Evolutionary conservation across 352 stramenopile species (phyloP), one percentile per base, ranked within the genome.

Genomic region (Phytophthora tentaculata): DNA sequence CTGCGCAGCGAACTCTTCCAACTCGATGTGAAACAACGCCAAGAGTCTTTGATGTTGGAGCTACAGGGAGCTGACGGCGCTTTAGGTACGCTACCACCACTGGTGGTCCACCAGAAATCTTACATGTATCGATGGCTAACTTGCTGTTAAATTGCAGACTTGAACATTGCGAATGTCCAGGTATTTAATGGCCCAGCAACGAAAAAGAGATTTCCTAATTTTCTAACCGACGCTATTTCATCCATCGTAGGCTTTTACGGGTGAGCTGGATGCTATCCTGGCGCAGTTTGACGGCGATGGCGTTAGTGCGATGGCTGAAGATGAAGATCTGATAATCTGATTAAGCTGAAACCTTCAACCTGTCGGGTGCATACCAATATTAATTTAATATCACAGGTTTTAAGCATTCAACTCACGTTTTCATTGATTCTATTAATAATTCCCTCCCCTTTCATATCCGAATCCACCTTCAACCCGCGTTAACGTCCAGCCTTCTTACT

Each of bases 1-100:
- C 64, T 90, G 1, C 79, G 78, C 5, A 56, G 70, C 7, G 77
- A 90, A 13, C 41, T 90, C 6, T 87, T 90, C 50, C 70, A 86
- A n/a, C 44, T 90, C 6, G 76, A 81, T 17, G 78, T 88, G 10
- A 81, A 81, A 23, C 73, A 87, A 39, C 70, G 76, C 10, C 77
- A 77, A 61, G 73, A 76, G 0, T 60, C 69, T 1, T 52, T 81
- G 32, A 41, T 90, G 19, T 43, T 69, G 20, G 79, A 86, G 16
- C 63, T 88, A 1, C 64, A 82, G 26, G 66, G 61, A 0, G 65
- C 60, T 12, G 71, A 88, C 4, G 69, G 9, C 10, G 77, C 64
- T n/a, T 64, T 88, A 5, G 74, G 74, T 84, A 64, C 20, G 56
- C 23, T 35, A 2, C 7, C 14, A 64, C 35, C 10, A n/a, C n/a